Evolutionary conservation across 2,329 filamentous ascomycete species (phyloP).

Genomic region (Diplodia intermedia): DNA sequence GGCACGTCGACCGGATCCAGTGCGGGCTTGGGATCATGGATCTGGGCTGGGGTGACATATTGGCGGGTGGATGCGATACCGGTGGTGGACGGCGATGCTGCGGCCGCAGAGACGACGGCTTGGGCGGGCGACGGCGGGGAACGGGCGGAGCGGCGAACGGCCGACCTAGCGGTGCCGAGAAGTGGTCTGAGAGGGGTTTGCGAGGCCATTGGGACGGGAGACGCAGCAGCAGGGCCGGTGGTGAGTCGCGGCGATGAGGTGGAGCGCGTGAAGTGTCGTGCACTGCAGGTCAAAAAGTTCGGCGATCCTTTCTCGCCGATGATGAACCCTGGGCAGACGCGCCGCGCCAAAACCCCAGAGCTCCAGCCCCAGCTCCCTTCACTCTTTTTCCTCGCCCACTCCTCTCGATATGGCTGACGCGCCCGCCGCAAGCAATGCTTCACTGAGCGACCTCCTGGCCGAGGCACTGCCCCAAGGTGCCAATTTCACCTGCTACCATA

Average conservation of each 20-base stretch:
- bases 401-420: conserved; percentile 12
- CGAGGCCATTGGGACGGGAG: conserved; percentile 54
- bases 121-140: conserved; percentile 32
- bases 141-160: conserved; percentile 39
- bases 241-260: conserved; percentile 33
- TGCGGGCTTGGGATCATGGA: conserved; percentile 33
- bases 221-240: conserved; percentile 27
- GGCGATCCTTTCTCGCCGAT: conserved; percentile 32
- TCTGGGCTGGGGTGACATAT: conserved; percentile 17
- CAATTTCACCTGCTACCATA: conserved; percentile 77
- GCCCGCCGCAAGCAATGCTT: conserved; percentile 1
- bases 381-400: neutral
- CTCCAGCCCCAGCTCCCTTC: neutral
- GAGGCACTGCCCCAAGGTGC: conserved; percentile 60
- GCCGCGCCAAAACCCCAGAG: conserved; percentile 6
- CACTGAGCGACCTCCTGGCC: conserved; percentile 54
- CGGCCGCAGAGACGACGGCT: conserved; percentile 37
- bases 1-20: conserved; percentile 47
- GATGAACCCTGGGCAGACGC: neutral
- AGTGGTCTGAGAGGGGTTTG: conserved; percentile 50
- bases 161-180: conserved; percentile 39
- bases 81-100: conserved; percentile 47
- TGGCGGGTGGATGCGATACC: conserved; percentile 35
- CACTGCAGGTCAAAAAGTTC: conserved; percentile 30
- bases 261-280: conserved; percentile 34